phyloP scores from a whole-genome alignment of 2,329 filamentous ascomycete species.

The Alternaria gaisen region DNA sequence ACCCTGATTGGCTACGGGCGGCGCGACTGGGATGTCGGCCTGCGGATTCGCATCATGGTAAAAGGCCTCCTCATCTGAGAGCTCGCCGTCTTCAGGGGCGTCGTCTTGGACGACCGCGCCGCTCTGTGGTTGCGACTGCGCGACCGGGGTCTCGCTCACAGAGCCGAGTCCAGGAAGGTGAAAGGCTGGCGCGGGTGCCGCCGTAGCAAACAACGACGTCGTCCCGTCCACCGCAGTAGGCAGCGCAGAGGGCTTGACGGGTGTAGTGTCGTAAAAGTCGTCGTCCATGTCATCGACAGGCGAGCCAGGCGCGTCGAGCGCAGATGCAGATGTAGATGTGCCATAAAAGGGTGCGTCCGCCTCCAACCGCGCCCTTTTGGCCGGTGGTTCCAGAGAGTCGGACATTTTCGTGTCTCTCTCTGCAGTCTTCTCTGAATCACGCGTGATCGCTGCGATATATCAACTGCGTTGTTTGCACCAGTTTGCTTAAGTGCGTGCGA shows the following conservation, averaged over 20 bases:
- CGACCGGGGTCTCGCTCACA: conserved; percentile 32
- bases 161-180: conserved; percentile 50
- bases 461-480: conserved; percentile 41
- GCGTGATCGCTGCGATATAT: conserved; percentile 35
- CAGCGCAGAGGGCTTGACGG: conserved; percentile 38
- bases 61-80: conserved; percentile 43
- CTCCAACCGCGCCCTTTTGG: conserved; percentile 53
- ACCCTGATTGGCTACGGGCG: conserved; percentile 31
- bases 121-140: conserved; percentile 27
- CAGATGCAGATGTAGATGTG: conserved; percentile 38
- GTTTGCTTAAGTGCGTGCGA: conserved; percentile 38
- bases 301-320: conserved; percentile 49
- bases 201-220: conserved; percentile 29
- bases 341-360: conserved; percentile 49
- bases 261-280: conserved; percentile 50
- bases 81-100: conserved; percentile 45
- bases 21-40: conserved; percentile 17
- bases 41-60: conserved; percentile 37
- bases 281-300: conserved; percentile 52
- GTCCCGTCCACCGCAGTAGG: conserved; percentile 27
- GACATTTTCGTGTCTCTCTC: conserved; percentile 42
- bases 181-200: conserved; percentile 37
- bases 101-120: conserved; percentile 30
- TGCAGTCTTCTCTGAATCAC: conserved; percentile 35
- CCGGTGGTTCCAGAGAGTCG: conserved; percentile 50